Percentiles rank a stretch among this genome's conserved stretches.
phyloP scores from a whole-genome alignment of 352 stramenopile genomes.

The Phytophthora sp. region DNA sequence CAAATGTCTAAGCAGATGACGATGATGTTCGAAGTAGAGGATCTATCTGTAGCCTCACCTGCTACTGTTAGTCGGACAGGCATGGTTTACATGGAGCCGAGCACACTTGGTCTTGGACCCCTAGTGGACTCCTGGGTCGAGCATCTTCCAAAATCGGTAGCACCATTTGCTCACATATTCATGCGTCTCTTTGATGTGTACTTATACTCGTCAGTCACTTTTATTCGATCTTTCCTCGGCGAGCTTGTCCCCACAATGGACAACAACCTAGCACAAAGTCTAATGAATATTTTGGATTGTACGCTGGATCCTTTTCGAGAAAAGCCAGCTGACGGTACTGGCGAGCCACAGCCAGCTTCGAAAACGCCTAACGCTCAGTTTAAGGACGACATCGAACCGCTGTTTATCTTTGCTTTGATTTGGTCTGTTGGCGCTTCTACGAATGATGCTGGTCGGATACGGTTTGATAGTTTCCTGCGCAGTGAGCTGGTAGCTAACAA shows the following conservation, averaged over 20 bases:
- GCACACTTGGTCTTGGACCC: conserved; percentile 86
- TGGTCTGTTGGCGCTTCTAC: conserved; percentile 94
- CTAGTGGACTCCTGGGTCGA: conserved; percentile 93
- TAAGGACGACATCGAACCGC: conserved; percentile 78
- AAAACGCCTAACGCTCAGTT: conserved; percentile 55
- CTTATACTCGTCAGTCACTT: conserved; percentile 85
- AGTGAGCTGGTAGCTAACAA: conserved; percentile 82
- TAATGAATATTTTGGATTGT: conserved; percentile 95
- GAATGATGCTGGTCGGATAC: conserved; percentile 81
- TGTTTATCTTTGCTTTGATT: conserved; percentile 94
- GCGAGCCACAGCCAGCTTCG: conserved; percentile 46
- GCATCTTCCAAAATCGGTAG: conserved; percentile 48
- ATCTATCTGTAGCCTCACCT: conserved; percentile 93
- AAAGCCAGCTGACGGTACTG: conserved; percentile 49
- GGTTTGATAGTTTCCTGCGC: conserved; percentile 91
- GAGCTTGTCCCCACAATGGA: conserved; percentile 94
- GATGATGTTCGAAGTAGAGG: conserved; percentile 98
- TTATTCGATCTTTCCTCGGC: conserved; percentile 85
- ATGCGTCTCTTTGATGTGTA: conserved; percentile 91
- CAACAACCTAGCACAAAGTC: conserved; percentile 91
- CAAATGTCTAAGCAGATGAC: conserved; percentile 96
- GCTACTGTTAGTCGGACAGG: conserved; percentile 95
- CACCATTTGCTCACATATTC: conserved; percentile 43
- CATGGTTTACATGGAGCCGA: conserved; percentile 97
- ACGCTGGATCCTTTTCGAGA: conserved; percentile 78